Conservation (phyloP, 257 asterid genomes). For the Penstemon eatonii region DNA sequence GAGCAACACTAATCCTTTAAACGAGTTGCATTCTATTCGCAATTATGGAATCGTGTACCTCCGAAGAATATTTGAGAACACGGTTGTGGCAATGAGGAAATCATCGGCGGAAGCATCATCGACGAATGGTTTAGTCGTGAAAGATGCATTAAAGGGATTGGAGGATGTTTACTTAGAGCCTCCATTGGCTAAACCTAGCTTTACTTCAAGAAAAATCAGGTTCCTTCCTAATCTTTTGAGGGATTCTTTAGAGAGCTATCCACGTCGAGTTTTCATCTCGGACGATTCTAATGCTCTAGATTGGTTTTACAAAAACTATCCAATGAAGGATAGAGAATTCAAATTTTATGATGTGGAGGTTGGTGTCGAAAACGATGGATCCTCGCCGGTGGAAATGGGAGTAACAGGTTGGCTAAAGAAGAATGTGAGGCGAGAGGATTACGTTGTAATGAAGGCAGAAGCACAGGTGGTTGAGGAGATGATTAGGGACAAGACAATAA, state of each 20-base stretch:
- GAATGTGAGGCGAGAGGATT: conserved; percentile 47
- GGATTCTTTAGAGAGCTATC: conserved; percentile 58
- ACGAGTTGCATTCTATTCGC: conserved; percentile 12
- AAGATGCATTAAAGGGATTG: conserved; percentile 40
- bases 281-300: conserved; percentile 51
- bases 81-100: conserved; percentile 63
- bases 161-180: conserved; percentile 63
- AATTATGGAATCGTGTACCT: conserved; percentile 55
- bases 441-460: conserved; percentile 72
- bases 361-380: conserved; percentile 19
- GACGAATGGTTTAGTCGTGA: conserved; percentile 28
- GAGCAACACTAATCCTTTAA: neutral
- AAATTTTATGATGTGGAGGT: conserved; percentile 41
- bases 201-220: conserved; percentile 43
- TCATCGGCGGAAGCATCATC: conserved; percentile 24
- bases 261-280: conserved; percentile 59
- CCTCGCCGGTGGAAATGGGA: conserved; percentile 11
- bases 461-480: conserved; percentile 57
- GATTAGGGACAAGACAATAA: conserved; percentile 41
- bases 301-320: conserved; percentile 72
- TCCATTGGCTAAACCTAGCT: conserved; percentile 27
- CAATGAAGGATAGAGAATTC: conserved; percentile 58
- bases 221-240: conserved; percentile 66
- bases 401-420: conserved; percentile 43
- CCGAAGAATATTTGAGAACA: conserved; percentile 45